Evolutionary conservation across 805 yeast species (phyloP).

Genomic region (Saccharomycopsis capsularis): DNA sequence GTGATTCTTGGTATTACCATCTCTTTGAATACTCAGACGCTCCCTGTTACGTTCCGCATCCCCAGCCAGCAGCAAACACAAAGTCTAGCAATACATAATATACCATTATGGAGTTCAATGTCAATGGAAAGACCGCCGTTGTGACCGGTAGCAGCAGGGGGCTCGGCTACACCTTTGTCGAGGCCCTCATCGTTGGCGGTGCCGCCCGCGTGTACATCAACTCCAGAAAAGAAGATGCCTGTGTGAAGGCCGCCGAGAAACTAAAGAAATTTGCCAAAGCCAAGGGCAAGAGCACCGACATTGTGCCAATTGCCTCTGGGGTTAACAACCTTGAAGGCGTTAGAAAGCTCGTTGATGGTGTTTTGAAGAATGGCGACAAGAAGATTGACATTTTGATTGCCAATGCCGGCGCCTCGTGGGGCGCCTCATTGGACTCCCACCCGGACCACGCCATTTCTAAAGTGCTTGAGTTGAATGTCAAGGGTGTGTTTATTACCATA

Average conservation of each 20-base stretch:
- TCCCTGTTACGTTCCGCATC: too few species aligned
- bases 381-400: conserved; percentile 60
- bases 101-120: conserved; percentile 29
- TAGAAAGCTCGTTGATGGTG: conserved; percentile 36
- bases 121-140: conserved; percentile 56
- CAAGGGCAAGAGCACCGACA: conserved; percentile 25
- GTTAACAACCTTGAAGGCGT: conserved; percentile 45
- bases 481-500: conserved; percentile 61
- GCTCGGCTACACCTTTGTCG: conserved; percentile 63
- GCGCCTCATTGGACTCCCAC: conserved; percentile 53
- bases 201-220: conserved; percentile 56
- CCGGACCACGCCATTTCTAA: conserved; percentile 56
- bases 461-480: conserved; percentile 55
- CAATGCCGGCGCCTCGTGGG: conserved; percentile 80
- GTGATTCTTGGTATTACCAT: too few species aligned
- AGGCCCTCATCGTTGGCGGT: conserved; percentile 53
- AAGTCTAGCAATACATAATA: too few species aligned
- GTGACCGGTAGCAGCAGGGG: conserved; percentile 76
- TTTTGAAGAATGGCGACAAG: conserved; percentile 30
- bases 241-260: conserved; percentile 45
- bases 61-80: too few species aligned
- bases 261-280: conserved; percentile 27
- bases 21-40: too few species aligned
- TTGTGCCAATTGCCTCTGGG: conserved; percentile 52
- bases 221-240: conserved; percentile 56